Evolutionary conservation across 1,284 basidiomycete species (phyloP), one percentile per base, ranked within the genome.

Genomic region (Cutaneotrichosporon sp.): DNA sequence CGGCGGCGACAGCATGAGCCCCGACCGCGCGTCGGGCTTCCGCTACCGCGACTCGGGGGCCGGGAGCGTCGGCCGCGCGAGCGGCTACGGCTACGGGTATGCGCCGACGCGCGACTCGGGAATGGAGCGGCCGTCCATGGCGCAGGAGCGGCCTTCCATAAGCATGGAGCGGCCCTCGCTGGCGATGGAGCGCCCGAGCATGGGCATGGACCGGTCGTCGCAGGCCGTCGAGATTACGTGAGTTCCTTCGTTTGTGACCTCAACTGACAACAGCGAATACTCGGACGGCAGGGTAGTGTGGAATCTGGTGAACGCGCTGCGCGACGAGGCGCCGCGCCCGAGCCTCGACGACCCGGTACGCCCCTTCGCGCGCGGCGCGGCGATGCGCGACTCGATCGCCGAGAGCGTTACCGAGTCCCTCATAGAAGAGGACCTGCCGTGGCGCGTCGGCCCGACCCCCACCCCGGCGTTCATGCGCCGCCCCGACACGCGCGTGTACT

Each of bases 221-320:
- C 73, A 75, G 51, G 75, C 70, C 4, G 67, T 77, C 10, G 75
- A 77, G 63, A 73, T 77, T 22, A 68, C 66, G 64, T 70, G 56
- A 62, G 72, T 69, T 18, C 13, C 4, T 33, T 5, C 10, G n/a
- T 24, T 10, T 11, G 9, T 36, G 45, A 34, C 14, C 22, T 2
- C 18, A 18, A 6, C 51, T 53, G 27, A 59, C 51, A 34, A 20
- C 52, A 77, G 73, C 38, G 77, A 79, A 60, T 76, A 76, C 61
- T 71, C 71, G 29, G 75, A 79, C 60, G 77, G 77, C 10, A 64
- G 71, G 49, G 67, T 79, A 0, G 73, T 76, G 3, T 79, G 77
- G 77, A 72, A 72, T 36, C 63, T 79, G 29, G 73, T 77, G 31
- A 72, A 79, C 53, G 77, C 72, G 1, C 63, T 76, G 22, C 71